phyloP scores from a whole-genome alignment of 176 grass and related monocot species.

The Sorghum bicolor region DNA sequence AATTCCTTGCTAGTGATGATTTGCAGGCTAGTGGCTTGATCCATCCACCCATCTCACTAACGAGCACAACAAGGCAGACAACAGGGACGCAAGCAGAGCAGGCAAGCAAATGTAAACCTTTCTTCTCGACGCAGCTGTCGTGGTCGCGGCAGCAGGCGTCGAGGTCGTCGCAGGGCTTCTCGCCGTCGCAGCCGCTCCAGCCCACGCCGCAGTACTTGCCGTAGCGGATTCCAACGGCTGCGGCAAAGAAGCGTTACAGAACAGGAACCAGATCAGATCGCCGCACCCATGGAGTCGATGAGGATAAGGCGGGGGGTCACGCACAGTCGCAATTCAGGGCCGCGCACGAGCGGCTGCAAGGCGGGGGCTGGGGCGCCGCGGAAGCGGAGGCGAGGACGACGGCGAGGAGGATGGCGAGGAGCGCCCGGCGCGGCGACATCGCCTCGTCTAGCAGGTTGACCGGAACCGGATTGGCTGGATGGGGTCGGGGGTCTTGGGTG shows the following conservation, averaged over 20 bases:
- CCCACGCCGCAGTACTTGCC: conserved; percentile 88
- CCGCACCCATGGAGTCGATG: background rate
- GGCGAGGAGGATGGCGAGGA: background rate
- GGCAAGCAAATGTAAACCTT: conserved; percentile 40
- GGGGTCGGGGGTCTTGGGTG: no score
- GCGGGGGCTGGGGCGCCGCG: conserved; percentile 9
- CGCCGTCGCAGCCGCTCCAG: conserved; percentile 81
- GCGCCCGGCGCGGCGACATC: background rate
- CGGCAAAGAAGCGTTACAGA: background rate
- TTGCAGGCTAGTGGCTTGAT: no score
- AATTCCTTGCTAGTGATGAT: no score
- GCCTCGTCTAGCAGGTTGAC: background rate
- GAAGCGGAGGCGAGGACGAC: conserved; percentile 9
- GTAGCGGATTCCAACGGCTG: conserved; percentile 81
- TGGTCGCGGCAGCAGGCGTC: conserved; percentile 88
- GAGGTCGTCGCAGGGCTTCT: conserved; percentile 95
- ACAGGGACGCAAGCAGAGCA: background rate
- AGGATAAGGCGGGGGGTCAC: background rate
- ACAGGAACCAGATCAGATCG: background rate
- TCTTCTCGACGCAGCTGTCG: conserved; percentile 82
- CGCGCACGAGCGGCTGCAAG: conserved; percentile 77
- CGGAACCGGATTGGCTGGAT: background rate
- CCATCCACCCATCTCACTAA: background rate
- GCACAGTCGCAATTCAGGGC: conserved; percentile 71
- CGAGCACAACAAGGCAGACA: background rate